Percentiles rank a stretch among this genome's conserved stretches.
Evolutionary conservation across 345 rosid genomes (phyloP).

Genomic region (Eucalyptus sideroxylon): DNA sequence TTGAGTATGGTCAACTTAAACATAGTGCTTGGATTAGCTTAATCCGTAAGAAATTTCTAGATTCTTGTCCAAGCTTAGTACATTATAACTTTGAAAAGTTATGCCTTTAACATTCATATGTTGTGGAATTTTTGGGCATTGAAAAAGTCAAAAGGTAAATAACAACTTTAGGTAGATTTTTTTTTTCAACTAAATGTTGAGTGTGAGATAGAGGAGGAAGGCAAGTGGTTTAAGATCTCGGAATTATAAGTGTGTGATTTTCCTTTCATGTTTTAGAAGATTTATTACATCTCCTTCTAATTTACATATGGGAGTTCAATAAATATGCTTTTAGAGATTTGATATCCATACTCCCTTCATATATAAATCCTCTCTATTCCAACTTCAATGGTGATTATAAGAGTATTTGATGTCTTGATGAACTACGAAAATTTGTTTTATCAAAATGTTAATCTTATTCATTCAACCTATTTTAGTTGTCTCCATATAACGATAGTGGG

Average conservation of each 20-base stretch:
- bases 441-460: not conserved
- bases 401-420: rapidly evolving
- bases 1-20: not conserved
- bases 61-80: not conserved
- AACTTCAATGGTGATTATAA: not conserved
- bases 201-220: not conserved
- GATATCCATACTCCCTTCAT: rapidly evolving
- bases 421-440: rapidly evolving
- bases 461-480: not conserved
- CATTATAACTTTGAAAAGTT: not conserved
- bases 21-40: not conserved
- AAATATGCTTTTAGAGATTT: not conserved
- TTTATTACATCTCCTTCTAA: rapidly evolving
- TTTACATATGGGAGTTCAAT: not conserved
- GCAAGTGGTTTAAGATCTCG: not conserved
- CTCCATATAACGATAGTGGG: rapidly evolving
- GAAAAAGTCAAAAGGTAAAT: not conserved
- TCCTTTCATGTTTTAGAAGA: not conserved
- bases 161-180: not conserved
- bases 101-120: not conserved
- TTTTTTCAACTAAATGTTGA: rapidly evolving
- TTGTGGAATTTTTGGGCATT: not conserved
- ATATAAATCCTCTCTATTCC: no score
- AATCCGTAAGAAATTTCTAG: not conserved
- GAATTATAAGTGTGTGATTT: not conserved